phyloP scores from a whole-genome alignment of 2,329 filamentous ascomycete species.

The Blastomyces percursus region DNA sequence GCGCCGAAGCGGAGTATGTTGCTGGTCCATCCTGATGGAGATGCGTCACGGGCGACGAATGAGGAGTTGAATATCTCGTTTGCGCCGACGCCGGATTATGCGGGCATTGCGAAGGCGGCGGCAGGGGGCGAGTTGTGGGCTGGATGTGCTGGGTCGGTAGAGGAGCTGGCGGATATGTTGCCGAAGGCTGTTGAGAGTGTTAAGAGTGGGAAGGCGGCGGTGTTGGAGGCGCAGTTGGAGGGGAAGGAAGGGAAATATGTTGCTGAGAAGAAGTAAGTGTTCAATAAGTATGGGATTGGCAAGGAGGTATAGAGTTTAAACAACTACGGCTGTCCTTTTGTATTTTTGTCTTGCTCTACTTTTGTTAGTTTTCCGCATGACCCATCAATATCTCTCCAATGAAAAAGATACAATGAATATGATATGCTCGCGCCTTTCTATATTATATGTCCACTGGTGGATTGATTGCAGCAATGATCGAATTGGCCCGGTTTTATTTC shows the following conservation, averaged over 20 bases:
- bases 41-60: slow-evolving; percentile 50
- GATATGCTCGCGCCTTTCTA: too few species aligned
- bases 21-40: slow-evolving; percentile 55
- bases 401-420: too few species aligned
- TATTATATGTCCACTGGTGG: too few species aligned
- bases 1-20: slow-evolving; percentile 51
- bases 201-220: slow-evolving; percentile 45
- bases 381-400: too few species aligned
- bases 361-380: too few species aligned
- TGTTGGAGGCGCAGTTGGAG: slow-evolving; percentile 51
- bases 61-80: slow-evolving; percentile 58
- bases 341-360: too few species aligned
- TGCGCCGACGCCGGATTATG: slow-evolving; percentile 54
- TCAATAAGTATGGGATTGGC: slow-evolving; percentile 8
- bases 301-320: too few species aligned
- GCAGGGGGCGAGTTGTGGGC: slow-evolving; percentile 53
- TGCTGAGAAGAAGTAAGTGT: slow-evolving; percentile 24
- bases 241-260: slow-evolving; percentile 46
- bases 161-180: slow-evolving; percentile 44
- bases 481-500: too few species aligned
- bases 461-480: too few species aligned
- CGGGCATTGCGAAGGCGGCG: slow-evolving; percentile 57
- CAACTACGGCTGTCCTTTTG: too few species aligned
- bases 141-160: slow-evolving; percentile 45
- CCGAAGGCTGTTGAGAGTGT: slow-evolving; percentile 51